Base-by-base conservation (phyloP, 805 yeast species). In the Kluyveromyces nonfermentans region DNA sequence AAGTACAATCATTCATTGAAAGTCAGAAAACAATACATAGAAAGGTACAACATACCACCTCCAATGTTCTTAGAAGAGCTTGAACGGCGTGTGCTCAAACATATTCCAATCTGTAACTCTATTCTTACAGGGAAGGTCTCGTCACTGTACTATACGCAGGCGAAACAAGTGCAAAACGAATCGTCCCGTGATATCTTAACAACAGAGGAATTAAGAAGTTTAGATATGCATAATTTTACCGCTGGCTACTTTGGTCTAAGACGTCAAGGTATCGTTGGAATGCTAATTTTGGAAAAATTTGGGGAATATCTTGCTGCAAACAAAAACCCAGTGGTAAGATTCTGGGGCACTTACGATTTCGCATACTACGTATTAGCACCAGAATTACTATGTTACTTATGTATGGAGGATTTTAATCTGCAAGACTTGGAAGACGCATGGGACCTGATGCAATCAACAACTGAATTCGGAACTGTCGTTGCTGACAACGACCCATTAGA, bases 181-280 rank as follows among this genome's bases (percentile, higher is more conserved):
- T 75, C 82, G 2, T 49, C 55, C 2, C 63, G 70, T 25, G 63
- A 70, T 4, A 60, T 71, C 1, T 62, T 82, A 49, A 68, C 82
- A 0, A 64, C 62, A 21, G 56, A 61, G 19, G 82, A 76, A 42
- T 63, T 77, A 20, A 64, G 72, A 49, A 65, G 63, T 14, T 52
- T 78, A 8, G 69, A 74, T 16, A 70, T 78, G 61, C 50, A 59
- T 14, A 53, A 58, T 30, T 78, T 73, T 52, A 54, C 65, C 2
- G 78, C 77, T 21, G 89, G 90, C 0, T 82, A 71, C 53, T 72
- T 72, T 48, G 90, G 89, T 0, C 57, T 74, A 30, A 69, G 68
- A 48, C 65, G 89, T 43, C 84, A 81, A 49, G 63, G 71, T 44
- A 56, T 65, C 14, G 68, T 82, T 1, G 72, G 81, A 1, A 55